Base-by-base conservation (phyloP, 192 early-diverging fungal species). In the Coemansia sp. region DNA sequence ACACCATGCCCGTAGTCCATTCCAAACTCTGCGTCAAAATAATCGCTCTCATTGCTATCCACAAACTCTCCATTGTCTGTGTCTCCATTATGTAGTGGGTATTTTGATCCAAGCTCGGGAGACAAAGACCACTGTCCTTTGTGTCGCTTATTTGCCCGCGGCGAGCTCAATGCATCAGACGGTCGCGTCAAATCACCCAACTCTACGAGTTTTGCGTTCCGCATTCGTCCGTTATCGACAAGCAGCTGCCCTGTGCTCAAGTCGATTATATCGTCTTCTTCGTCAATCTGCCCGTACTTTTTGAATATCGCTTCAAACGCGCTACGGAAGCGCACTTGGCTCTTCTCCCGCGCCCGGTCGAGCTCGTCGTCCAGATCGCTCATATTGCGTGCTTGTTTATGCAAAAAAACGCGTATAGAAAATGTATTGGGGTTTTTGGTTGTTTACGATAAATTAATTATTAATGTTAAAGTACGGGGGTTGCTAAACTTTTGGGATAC, bases 291-390 rank as follows among this genome's bases (percentile, higher is more conserved):
- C 14, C 76, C 69, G 49, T 78, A 78, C 41, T 78, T 78, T 35
- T 61, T 63, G 23, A 72, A 78, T 62, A 78, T 78, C 19, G 76
- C 67, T 17, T 78, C 70, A 37, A 78, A 78, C 7, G 76, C 70
- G 37, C 64, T 67, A 60, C 69, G 76, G 17, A 78, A 72, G 17
- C 76, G 76, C 1, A 59, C 64, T 56, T 78, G 76, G 61, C 70
- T 78, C 38, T 72, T 61, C 41, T 63, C 60, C 2, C 76, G 70
- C 4, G 70, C 76, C 4, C 59, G 67, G 64, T 72, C 76, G 52
- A 78, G 68, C 53, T 78, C 76, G 22, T 62, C 63, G 70, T 77
- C 75, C 31, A 58, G 59, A 12, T 72, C 69, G 31, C 58, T 71
- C 75, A 77, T 21, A 21, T 77, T 23, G 9, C 26, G 48, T 21